Base-by-base conservation (phyloP, 371 early-diverging fungal species). In the Mortierella sp. region DNA sequence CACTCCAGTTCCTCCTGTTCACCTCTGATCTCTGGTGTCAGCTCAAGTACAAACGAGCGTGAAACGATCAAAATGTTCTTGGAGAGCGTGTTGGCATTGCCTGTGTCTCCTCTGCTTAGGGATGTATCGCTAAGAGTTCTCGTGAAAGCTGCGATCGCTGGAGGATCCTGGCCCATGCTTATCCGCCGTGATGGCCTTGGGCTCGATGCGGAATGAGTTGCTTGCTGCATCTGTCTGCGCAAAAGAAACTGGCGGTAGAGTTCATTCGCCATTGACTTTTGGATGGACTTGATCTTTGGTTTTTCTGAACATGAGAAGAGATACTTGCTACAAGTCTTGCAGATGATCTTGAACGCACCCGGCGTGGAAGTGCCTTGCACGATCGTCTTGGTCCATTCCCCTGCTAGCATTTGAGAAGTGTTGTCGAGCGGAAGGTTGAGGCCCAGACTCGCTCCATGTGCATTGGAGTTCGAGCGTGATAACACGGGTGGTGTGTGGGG, bases 231-330 rank as follows among this genome's bases (percentile, higher is more conserved):
- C n/a, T 47, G 49, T 14, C 27, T 26, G 11, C 8, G 12, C 9
- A 6, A 39, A 4, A 30, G 61, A 28, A 23, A 31, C 27, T 44
- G 28, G 42, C 21, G 32, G 23, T 32, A 30, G 48, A 71, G 23
- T 12, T 64, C 54, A 3, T n/a, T 26, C 4, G 65, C 71, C 64
- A 71, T 71, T 7, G 60, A 60, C 15, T 59, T 59, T 17, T 54
- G 55, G 2, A 64, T 50, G n/a, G 49, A 44, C 49, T 60, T 53
- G 60, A 71, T 60, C 30, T 46, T 59, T 11, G 71, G 71, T 31
- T 55, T 17, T 30, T 39, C 55, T 17, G 56, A 34, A 27, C 64
- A 64, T 4, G 52, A 30, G 17, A 71, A 44, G 6, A 71, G 24
- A 2, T 32, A 51, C n/a, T 53, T 47, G 31, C 28, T 37, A 47